A percentile compares a stretch with the other conserved stretches of the same genome.
These are phyloP conservation scores for Kodamaea arcana DNA, from an alignment of 1,139 yeast species.

Conservation along the genomic window DNA sequence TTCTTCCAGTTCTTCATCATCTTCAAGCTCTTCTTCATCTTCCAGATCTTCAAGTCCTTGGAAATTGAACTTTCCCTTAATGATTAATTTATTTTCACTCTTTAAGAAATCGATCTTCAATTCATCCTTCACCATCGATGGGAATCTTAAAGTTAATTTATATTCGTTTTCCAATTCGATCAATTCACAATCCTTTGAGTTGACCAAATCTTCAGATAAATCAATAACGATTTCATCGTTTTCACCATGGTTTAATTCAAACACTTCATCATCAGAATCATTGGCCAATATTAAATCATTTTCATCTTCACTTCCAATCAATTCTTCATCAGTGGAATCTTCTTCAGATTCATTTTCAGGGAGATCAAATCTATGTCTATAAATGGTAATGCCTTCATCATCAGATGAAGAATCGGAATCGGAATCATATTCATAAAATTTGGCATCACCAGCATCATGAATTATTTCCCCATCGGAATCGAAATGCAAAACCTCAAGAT, in stretches of 20 bases:
- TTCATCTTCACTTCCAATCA: slow-evolving; percentile 21
- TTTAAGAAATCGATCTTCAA: slow-evolving; percentile 41
- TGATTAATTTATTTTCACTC: slow-evolving; percentile 40
- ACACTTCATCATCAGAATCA: slow-evolving; percentile 18
- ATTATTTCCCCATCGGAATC: slow-evolving; percentile 15
- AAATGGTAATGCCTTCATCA: slow-evolving; percentile 43
- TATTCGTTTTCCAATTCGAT: slow-evolving; percentile 37
- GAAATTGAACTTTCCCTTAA: slow-evolving; percentile 41
- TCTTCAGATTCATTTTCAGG: slow-evolving; percentile 33
- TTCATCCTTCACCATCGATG: slow-evolving; percentile 42
- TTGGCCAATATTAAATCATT: slow-evolving; percentile 26
- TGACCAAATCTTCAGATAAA: slow-evolving; percentile 40
- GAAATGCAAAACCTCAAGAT: too few species aligned
- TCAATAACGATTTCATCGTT: slow-evolving; percentile 39
- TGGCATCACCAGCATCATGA: slow-evolving; percentile 22
- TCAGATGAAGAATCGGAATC: slow-evolving; percentile 25
- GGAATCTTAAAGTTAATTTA: slow-evolving; percentile 42
- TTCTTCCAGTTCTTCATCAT: slow-evolving; percentile 6
- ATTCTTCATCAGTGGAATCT: slow-evolving; percentile 39
- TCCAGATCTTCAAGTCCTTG: slow-evolving; percentile 13
- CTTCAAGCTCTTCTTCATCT: slow-evolving; percentile 18
- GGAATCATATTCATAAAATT: slow-evolving; percentile 19
- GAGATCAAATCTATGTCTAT: slow-evolving; percentile 39
- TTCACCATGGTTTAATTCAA: background rate
- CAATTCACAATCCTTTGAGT: slow-evolving; percentile 46